These are phyloP conservation scores for Chalciporus pseudorubinellus DNA, from an alignment of 768 basidiomycete species.

Conservation along the genomic window DNA sequence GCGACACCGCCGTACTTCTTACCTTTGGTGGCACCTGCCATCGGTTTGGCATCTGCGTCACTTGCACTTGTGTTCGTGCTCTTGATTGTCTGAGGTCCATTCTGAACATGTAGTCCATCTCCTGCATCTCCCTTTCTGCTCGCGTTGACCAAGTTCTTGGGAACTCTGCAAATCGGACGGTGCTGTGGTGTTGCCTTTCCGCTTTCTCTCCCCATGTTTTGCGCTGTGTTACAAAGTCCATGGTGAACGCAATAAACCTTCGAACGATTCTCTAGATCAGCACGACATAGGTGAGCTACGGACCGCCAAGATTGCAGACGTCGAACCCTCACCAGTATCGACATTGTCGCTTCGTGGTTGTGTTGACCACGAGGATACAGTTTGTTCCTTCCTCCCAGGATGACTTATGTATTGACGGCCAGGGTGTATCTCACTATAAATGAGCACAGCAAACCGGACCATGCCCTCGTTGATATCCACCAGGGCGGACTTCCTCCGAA, in stretches of 20 bases:
- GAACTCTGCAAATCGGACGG: slow-evolving; percentile 21
- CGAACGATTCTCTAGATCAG: slow-evolving; percentile 21
- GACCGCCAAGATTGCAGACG: slow-evolving; percentile 3
- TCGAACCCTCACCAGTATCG: slow-evolving; percentile 29
- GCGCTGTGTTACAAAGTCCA: slow-evolving; percentile 22
- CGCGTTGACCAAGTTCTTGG: slow-evolving; percentile 26
- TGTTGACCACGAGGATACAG: slow-evolving; percentile 24
- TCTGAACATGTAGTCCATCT: slow-evolving; percentile 24
- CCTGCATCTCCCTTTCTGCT: slow-evolving; percentile 25
- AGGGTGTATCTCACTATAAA: slow-evolving; percentile 7
- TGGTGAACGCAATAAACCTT: slow-evolving; percentile 22
- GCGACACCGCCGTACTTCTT: neutral
- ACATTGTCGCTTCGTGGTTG: slow-evolving; percentile 25
- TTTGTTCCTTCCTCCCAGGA: slow-evolving; percentile 11
- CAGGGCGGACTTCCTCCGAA: neutral
- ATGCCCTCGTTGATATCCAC: slow-evolving; percentile 16
- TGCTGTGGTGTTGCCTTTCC: slow-evolving; percentile 5
- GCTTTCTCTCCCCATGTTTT: slow-evolving; percentile 15
- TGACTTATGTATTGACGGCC: slow-evolving; percentile 25
- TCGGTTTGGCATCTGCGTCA: slow-evolving; percentile 1
- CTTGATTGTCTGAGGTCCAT: slow-evolving; percentile 10
- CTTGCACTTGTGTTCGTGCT: slow-evolving; percentile 7
- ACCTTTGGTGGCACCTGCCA: slow-evolving; percentile 22
- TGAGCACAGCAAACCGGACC: slow-evolving; percentile 20
- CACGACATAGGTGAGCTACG: slow-evolving; percentile 16